These are phyloP conservation scores for Rhododendron ferrugineum DNA, from an alignment of 148 eudicot genomes.

Conservation along the genomic window DNA sequence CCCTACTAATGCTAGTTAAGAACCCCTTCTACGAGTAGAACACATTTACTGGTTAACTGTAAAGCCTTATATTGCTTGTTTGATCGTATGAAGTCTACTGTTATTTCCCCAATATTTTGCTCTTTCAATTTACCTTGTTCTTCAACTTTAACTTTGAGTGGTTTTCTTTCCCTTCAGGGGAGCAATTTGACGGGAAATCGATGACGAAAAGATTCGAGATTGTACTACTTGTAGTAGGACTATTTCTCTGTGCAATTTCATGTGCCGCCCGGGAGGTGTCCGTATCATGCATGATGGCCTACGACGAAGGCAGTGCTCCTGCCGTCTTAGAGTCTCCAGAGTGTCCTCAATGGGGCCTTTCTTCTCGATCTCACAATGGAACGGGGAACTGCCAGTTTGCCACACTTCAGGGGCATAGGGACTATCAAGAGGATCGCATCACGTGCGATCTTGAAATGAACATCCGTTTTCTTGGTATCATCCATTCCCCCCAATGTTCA, in stretches of 20 bases:
- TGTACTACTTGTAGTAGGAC: background rate
- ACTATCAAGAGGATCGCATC: constrained; percentile 31
- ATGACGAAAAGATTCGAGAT: background rate
- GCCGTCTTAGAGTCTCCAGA: constrained; percentile 28
- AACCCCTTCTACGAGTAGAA: no score
- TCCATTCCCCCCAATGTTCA: background rate
- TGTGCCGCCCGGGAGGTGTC: background rate
- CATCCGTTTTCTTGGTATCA: constrained; percentile 18
- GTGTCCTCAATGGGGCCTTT: constrained; percentile 20
- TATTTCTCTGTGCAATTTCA: constrained; percentile 1
- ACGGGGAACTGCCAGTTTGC: constrained; percentile 28
- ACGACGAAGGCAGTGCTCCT: constrained; percentile 32
- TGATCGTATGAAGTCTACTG: background rate
- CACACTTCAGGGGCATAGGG: constrained; percentile 30
- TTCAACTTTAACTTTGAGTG: background rate
- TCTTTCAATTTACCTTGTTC: background rate
- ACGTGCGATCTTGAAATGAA: constrained; percentile 18
- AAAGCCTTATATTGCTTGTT: background rate
- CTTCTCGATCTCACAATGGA: constrained; percentile 7
- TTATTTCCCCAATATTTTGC: background rate
- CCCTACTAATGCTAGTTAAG: background rate
- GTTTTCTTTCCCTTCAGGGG: background rate
- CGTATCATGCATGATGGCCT: constrained; percentile 29
- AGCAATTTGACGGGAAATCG: background rate
- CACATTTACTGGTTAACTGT: no score